These are phyloP conservation scores for Apophysomyces elegans DNA, from an alignment of 371 early-diverging fungal species.

Conservation along the genomic window DNA sequence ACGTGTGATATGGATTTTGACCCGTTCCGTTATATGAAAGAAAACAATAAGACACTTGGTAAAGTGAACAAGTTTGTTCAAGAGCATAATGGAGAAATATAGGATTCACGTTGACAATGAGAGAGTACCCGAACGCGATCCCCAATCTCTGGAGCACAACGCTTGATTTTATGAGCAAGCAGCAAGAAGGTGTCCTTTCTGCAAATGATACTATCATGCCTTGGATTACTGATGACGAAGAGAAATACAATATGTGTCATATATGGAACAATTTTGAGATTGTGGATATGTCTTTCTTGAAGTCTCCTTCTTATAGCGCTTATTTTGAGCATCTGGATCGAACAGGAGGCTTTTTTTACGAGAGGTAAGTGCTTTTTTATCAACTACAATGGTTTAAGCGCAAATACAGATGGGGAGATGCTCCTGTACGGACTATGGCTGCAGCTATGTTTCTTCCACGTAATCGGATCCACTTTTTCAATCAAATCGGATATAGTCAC, in stretches of 20 bases:
- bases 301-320: slow-evolving; percentile 70
- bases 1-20: slow-evolving; percentile 87
- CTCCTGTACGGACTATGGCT: slow-evolving; percentile 80
- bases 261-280: slow-evolving; percentile 77
- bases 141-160: slow-evolving; percentile 81
- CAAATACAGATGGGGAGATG: slow-evolving; percentile 64
- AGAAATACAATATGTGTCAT: slow-evolving; percentile 71
- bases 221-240: slow-evolving; percentile 29
- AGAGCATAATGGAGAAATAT: slow-evolving; percentile 22
- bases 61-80: background rate
- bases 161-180: slow-evolving; percentile 49
- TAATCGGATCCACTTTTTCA: slow-evolving; percentile 87
- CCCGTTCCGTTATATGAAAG: slow-evolving; percentile 82
- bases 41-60: slow-evolving; percentile 81
- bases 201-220: slow-evolving; percentile 30
- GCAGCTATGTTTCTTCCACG: slow-evolving; percentile 79
- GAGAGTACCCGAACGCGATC: slow-evolving; percentile 80
- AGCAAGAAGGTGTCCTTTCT: slow-evolving; percentile 33
- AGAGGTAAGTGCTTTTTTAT: slow-evolving; percentile 53
- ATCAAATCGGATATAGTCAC: slow-evolving; percentile 83
- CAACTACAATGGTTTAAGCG: slow-evolving; percentile 35
- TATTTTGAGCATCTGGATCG: slow-evolving; percentile 85
- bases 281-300: slow-evolving; percentile 76
- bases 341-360: slow-evolving; percentile 94
- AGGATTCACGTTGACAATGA: slow-evolving; percentile 74